Base-by-base conservation (phyloP, 495 filamentous ascomycete species). In the Lineolata rhizophorae region DNA sequence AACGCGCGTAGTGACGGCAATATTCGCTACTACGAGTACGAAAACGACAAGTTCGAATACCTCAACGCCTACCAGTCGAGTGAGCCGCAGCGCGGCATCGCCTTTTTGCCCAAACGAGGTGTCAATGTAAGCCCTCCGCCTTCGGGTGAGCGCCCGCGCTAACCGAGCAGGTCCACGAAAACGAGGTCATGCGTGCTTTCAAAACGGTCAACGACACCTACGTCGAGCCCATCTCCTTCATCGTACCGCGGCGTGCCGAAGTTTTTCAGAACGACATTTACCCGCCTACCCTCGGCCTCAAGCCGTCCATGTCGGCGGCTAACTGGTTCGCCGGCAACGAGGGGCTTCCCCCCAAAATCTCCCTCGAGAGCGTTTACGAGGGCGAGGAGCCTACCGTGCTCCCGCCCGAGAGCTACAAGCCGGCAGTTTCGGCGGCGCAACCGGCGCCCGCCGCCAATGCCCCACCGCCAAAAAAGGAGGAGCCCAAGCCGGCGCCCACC, bases 201-300 rank as follows among this genome's bases (percentile, higher is more conserved):
- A 95, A 95, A 65, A 94, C 84, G 0, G 76, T 94, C 47, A 85
- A 82, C 47, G 90, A 97, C 51, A 53, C 61, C 6, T 91, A 90
- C 51, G 81, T 97, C 44, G 85, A 97, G 48, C 87, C 87, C 6
- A 75, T 97, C 45, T 93, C 90, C 0, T 97, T 97, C 55, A 85
- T 92, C 34, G 87, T 94, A 0, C 90, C 90, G 30, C 76, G 87
- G 18, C 66, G 83, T 24, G 78, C 87, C n/a, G 87, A 97, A 55
- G 78, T 72, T 29, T 97, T 95, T 67, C 87, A 97, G 56, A 78
- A 78, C 30, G 87, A 97, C 46, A 94, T 97, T 43, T 97, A 79
- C 49, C 90, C 84, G 12, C 81, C 85, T 2, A 69, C 77, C 4
- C 53, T 60, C 39, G 84, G 85, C 27, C 26, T 66, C 4, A 81